Percentiles rank a stretch among this genome's conserved stretches.
Evolutionary conservation across 768 basidiomycete genomes (phyloP).

Genomic region (Rhodotorula babjevae): DNA sequence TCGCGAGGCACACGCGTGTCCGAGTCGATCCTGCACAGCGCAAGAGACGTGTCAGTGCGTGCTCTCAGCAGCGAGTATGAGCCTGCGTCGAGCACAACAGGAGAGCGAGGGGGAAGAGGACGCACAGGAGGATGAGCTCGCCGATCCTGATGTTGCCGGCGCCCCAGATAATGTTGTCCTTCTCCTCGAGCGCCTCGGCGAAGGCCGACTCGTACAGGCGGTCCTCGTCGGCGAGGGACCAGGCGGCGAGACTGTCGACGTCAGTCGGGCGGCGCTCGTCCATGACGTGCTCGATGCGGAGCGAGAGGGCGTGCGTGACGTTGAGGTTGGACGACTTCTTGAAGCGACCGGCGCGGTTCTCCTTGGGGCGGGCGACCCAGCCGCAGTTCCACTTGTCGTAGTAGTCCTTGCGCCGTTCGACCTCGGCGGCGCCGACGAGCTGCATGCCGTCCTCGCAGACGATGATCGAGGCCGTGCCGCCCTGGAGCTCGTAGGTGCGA

Average conservation of each 20-base stretch:
- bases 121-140: neutral
- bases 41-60: too few species aligned
- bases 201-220: slow-evolving; percentile 64
- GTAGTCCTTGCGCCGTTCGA: slow-evolving; percentile 63
- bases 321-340: slow-evolving; percentile 95
- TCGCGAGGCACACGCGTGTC: slow-evolving; percentile 49
- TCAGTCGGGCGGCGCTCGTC: slow-evolving; percentile 45
- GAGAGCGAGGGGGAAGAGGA: neutral
- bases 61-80: too few species aligned
- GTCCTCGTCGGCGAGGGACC: slow-evolving; percentile 62
- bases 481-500: slow-evolving; percentile 20
- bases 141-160: slow-evolving; percentile 53
- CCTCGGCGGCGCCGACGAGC: slow-evolving; percentile 59
- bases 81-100: too few species aligned
- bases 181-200: slow-evolving; percentile 68
- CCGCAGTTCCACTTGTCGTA: slow-evolving; percentile 69
- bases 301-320: slow-evolving; percentile 54
- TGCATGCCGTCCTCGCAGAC: slow-evolving; percentile 80
- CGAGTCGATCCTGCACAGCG: slow-evolving; percentile 49
- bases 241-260: slow-evolving; percentile 50
- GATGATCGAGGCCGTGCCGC: slow-evolving; percentile 66
- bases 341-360: slow-evolving; percentile 72
- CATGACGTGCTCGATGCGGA: slow-evolving; percentile 58
- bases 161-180: slow-evolving; percentile 63
- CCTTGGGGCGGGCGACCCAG: slow-evolving; percentile 66